Percentiles rank a stretch among this genome's conserved stretches.
Evolutionary conservation across 306 rosid genomes (phyloP).

Genomic region (Trifolium repens): DNA sequence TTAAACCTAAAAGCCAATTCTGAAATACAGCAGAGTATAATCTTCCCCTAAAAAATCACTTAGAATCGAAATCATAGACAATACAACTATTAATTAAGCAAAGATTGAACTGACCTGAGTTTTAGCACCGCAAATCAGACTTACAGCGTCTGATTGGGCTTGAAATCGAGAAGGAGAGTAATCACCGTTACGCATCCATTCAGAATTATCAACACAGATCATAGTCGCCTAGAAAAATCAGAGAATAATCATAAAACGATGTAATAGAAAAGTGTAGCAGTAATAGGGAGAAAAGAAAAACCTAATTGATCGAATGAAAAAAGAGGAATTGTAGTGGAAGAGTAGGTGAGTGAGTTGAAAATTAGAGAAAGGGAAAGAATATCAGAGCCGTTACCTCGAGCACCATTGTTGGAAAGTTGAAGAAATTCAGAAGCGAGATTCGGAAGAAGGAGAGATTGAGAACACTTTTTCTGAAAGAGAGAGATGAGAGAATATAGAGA

Average conservation of each 20-base stretch:
- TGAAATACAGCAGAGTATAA: neutral
- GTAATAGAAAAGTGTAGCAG: neutral
- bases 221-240: slow-evolving; percentile 68
- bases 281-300: slow-evolving; percentile 40
- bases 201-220: slow-evolving; percentile 94
- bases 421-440: slow-evolving; percentile 33
- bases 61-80: neutral
- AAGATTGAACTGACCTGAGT: slow-evolving; percentile 62
- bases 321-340: neutral
- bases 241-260: neutral
- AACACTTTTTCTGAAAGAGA: neutral
- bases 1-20: slow-evolving; percentile 12
- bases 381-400: slow-evolving; percentile 66
- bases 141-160: slow-evolving; percentile 91
- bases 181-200: slow-evolving; percentile 97
- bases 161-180: slow-evolving; percentile 85
- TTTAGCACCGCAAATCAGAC: slow-evolving; percentile 95
- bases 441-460: neutral
- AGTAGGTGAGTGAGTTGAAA: slow-evolving; percentile 11
- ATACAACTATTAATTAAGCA: slow-evolving; percentile 20
- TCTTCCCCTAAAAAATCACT: neutral
- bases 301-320: slow-evolving; percentile 46
- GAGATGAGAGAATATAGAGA: neutral
- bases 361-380: neutral
- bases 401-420: slow-evolving; percentile 62